Base-by-base conservation (phyloP, 1,139 yeast species). In the Scheffersomyces segobiensis region DNA sequence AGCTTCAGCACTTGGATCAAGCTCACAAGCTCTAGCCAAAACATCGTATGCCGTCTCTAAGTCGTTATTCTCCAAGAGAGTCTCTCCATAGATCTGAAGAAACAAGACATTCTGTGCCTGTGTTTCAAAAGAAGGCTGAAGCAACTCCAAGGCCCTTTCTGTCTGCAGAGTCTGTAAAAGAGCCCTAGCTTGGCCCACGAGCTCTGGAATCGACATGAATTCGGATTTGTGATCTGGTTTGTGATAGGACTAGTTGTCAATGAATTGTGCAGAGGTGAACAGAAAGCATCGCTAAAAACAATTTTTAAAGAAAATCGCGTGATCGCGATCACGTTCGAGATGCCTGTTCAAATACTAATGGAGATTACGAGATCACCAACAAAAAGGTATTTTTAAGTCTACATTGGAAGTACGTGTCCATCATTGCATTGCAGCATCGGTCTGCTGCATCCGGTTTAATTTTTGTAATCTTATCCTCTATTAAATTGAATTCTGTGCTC, bases 11-110 rank as follows among this genome's bases (percentile, higher is more conserved):
- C 78, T 73, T 5, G 91, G 87, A 71, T 93, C 98, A 55, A 88
- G 62, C 62, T 85, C 84, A 60, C 95, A 87, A 1, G 93, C 87
- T 56, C 75, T 76, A n/a, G 74, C 73, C 54, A 93, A 78, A 24
- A 87, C 77, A 5, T 86, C 83, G 70, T 87, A 91, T 0, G 97
- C 98, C 58, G 82, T 80, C 63, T 91, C 96, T 56, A 93, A 84
- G 62, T 89, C 87, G 60, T 93, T 92, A 58, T 81, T 80, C 71
- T 95, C 99, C 56, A 93, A 78, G 59, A 89, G 84, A 1, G 88
- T 83, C 71, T 93, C 97, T 6, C 96, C 97, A 55, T 87, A 77
- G 32, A 77, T 65, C 60, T 78, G 77, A 52, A 80, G 71, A 58
- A 74, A 79, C 24, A 62, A 67, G 20, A 76, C 73, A 59, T 77